These are phyloP conservation scores for Pseudisothecium myosuroides DNA, from an alignment of 225 moss, liverwort and hornwort genomes.

Conservation along the genomic window DNA sequence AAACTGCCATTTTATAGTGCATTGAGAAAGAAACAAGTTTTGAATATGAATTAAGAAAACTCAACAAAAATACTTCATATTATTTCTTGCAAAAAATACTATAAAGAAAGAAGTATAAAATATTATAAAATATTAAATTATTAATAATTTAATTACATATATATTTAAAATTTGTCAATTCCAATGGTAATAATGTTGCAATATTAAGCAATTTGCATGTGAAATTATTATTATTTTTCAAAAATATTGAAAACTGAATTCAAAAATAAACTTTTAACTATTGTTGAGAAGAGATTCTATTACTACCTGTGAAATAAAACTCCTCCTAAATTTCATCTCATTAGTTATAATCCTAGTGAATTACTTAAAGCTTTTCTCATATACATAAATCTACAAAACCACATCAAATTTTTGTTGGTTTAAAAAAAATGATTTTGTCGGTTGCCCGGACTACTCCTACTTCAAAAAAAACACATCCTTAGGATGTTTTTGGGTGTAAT, in stretches of 20 bases:
- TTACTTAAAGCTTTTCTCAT: rapidly evolving
- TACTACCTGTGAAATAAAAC: rapidly evolving
- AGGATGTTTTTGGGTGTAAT: rapidly evolving
- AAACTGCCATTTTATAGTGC: background rate
- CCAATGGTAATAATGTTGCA: background rate
- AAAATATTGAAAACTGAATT: background rate
- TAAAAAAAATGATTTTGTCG: no score
- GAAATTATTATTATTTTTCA: background rate
- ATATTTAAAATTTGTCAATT: background rate
- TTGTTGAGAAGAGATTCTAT: background rate
- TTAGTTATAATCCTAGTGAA: background rate
- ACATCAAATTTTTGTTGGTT: background rate
- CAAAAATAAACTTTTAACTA: background rate
- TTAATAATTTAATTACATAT: background rate
- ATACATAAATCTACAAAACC: rapidly evolving
- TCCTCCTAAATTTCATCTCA: rapidly evolving
- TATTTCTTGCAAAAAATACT: background rate
- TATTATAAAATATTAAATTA: rapidly evolving
- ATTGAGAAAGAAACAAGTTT: background rate
- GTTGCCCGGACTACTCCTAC: rapidly evolving
- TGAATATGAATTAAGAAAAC: background rate
- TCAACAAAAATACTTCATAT: no score
- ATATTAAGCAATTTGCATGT: rapidly evolving
- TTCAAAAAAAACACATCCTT: rapidly evolving
- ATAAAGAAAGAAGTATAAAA: background rate